These are phyloP conservation scores for Kwoniella botswanensis DNA, from an alignment of 768 basidiomycete genomes.

Conservation along the genomic window DNA sequence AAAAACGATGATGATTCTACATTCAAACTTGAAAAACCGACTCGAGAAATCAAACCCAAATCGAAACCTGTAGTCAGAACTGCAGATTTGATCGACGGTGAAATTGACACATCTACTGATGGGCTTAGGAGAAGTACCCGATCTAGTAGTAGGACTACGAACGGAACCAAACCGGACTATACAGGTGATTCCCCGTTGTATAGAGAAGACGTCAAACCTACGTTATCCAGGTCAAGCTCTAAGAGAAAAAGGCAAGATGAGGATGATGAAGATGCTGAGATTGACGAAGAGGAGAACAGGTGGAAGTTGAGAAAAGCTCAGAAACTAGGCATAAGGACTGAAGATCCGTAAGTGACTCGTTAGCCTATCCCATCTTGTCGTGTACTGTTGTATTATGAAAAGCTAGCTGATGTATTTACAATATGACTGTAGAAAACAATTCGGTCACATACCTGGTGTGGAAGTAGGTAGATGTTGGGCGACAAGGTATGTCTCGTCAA, in stretches of 20 bases:
- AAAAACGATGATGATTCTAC: neutral
- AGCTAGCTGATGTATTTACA: no score
- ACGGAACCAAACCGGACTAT: slow-evolving; percentile 12
- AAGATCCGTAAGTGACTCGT: slow-evolving; percentile 50
- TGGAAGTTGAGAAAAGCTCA: slow-evolving; percentile 50
- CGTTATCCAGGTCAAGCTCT: neutral
- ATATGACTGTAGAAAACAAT: slow-evolving; percentile 63
- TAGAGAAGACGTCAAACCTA: neutral
- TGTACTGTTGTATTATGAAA: no score
- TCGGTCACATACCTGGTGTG: slow-evolving; percentile 79
- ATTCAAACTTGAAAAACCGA: slow-evolving; percentile 7
- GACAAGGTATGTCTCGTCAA: slow-evolving; percentile 62
- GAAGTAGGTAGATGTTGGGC: slow-evolving; percentile 84
- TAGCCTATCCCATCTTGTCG: no score
- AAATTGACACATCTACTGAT: slow-evolving; percentile 2
- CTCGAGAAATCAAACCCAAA: neutral
- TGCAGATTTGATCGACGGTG: neutral
- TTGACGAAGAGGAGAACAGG: slow-evolving; percentile 36
- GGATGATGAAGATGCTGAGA: slow-evolving; percentile 17
- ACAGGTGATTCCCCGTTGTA: neutral
- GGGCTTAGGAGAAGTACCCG: slow-evolving; percentile 28
- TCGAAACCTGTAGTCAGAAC: neutral
- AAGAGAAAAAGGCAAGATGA: neutral
- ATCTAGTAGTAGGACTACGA: slow-evolving; percentile 5
- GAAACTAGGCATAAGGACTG: slow-evolving; percentile 48